A percentile compares a stretch with the other conserved stretches of the same genome.
Conservation (phyloP, 306 rosid species). For the Castanopsis chinensis region DNA sequence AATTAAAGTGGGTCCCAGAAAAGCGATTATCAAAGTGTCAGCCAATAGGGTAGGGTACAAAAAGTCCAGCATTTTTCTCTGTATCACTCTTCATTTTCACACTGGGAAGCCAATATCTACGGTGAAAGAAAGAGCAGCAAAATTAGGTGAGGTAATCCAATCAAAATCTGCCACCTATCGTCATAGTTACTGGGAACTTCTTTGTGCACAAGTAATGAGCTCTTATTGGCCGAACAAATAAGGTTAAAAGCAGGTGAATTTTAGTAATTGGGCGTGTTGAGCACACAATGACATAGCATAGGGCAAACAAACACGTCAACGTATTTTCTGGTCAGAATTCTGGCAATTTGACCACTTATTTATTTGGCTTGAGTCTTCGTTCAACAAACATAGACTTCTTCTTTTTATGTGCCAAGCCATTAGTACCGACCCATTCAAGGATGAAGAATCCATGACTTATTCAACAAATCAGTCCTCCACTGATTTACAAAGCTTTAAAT, state of each 20-base stretch:
- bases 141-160: not conserved
- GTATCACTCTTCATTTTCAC: not conserved
- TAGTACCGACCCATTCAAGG: too few species aligned
- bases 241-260: not conserved
- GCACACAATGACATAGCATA: not conserved
- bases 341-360: not conserved
- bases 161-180: not conserved
- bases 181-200: not conserved
- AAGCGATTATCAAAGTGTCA: not conserved
- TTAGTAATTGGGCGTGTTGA: not conserved
- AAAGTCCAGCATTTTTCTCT: not conserved
- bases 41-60: not conserved
- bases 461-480: too few species aligned
- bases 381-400: too few species aligned
- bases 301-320: not conserved
- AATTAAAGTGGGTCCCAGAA: slow-evolving; percentile 16
- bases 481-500: too few species aligned
- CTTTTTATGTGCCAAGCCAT: too few species aligned
- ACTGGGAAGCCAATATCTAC: not conserved
- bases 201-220: not conserved
- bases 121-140: not conserved
- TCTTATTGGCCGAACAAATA: not conserved
- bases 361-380: too few species aligned
- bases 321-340: not conserved
- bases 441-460: too few species aligned